phyloP scores from a whole-genome alignment of 345 rosid genomes.

The Cochlearia excelsa region DNA sequence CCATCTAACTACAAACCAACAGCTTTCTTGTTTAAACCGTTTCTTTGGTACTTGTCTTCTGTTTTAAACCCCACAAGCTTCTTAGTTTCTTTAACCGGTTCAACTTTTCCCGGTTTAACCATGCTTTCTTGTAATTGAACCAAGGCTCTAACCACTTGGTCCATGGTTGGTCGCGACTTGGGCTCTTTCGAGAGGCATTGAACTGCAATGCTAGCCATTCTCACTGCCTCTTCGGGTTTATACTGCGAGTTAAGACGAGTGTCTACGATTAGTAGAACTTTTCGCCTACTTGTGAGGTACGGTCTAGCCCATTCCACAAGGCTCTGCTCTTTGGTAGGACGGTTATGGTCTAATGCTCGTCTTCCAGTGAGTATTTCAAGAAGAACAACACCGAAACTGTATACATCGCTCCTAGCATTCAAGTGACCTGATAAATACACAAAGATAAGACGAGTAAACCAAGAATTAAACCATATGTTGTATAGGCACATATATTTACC shows the following conservation, averaged over 20 bases:
- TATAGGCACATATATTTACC: conserved; percentile 36
- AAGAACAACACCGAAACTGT: conserved; percentile 89
- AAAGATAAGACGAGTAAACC: neutral
- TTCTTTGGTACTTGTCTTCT: conserved; percentile 15
- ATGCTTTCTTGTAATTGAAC: conserved; percentile 53
- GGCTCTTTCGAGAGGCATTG: conserved; percentile 70
- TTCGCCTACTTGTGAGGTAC: conserved; percentile 67
- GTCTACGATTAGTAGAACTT: conserved; percentile 67
- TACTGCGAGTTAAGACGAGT: conserved; percentile 68
- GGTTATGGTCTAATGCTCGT: conserved; percentile 76
- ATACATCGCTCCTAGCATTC: conserved; percentile 78
- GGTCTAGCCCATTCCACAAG: conserved; percentile 96
- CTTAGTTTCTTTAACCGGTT: conserved; percentile 24
- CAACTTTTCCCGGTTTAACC: conserved; percentile 14
- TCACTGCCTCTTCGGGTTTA: conserved; percentile 54
- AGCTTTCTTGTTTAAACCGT: conserved; percentile 12
- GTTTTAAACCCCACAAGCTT: conserved; percentile 18
- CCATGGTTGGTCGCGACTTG: conserved; percentile 71
- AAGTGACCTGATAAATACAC: conserved; percentile 54
- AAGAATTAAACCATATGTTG: neutral
- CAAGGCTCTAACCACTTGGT: conserved; percentile 61
- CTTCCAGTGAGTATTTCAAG: conserved; percentile 79
- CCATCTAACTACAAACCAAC: conserved; percentile 24
- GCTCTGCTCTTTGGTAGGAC: conserved; percentile 76
- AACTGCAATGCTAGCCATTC: conserved; percentile 59